phyloP scores from a whole-genome alignment of 495 filamentous ascomycete species.

The Achaetomiella virescens region DNA sequence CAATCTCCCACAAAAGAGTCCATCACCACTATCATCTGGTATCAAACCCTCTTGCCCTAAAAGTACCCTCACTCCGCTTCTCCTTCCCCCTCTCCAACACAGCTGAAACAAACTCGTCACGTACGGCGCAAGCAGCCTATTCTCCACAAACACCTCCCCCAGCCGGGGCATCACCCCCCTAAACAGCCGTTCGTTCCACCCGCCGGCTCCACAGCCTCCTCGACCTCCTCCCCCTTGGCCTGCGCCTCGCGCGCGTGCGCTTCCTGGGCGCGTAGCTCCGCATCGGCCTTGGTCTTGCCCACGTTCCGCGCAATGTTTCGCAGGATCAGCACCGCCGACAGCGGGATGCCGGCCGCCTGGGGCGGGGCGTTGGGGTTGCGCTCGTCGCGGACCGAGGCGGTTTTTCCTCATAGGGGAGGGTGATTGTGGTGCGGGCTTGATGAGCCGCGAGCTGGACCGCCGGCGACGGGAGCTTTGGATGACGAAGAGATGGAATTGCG shows the following conservation, averaged over 20 bases:
- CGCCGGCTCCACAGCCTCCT: slow-evolving; percentile 22
- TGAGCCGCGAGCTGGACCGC: slow-evolving; percentile 39
- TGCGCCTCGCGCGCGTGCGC: slow-evolving; percentile 29
- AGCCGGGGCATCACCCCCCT: slow-evolving; percentile 42
- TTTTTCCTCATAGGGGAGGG: slow-evolving; percentile 56
- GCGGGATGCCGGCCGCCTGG: slow-evolving; percentile 76
- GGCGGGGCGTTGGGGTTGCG: slow-evolving; percentile 45
- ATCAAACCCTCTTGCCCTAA: background rate
- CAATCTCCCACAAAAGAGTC: background rate
- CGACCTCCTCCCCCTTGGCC: slow-evolving; percentile 28
- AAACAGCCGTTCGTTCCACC: slow-evolving; percentile 48
- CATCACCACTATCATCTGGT: too few relatives aligned
- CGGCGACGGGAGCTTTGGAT: background rate
- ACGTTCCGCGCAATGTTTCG: slow-evolving; percentile 81
- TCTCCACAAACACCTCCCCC: slow-evolving; percentile 50
- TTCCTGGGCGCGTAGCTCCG: slow-evolving; percentile 48
- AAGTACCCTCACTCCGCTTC: slow-evolving; percentile 1
- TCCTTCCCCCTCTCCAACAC: slow-evolving; percentile 10
- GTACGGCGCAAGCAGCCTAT: slow-evolving; percentile 38
- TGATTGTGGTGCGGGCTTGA: slow-evolving; percentile 48
- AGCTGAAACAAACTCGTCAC: slow-evolving; percentile 26
- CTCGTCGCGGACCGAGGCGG: slow-evolving; percentile 64
- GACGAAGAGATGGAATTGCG: background rate
- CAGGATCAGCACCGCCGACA: slow-evolving; percentile 77
- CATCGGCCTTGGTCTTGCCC: slow-evolving; percentile 51